Evolutionary conservation across 768 basidiomycete genomes (phyloP), one percentile per base, ranked within the genome.

Genomic region (Panaeolus papilionaceus): DNA sequence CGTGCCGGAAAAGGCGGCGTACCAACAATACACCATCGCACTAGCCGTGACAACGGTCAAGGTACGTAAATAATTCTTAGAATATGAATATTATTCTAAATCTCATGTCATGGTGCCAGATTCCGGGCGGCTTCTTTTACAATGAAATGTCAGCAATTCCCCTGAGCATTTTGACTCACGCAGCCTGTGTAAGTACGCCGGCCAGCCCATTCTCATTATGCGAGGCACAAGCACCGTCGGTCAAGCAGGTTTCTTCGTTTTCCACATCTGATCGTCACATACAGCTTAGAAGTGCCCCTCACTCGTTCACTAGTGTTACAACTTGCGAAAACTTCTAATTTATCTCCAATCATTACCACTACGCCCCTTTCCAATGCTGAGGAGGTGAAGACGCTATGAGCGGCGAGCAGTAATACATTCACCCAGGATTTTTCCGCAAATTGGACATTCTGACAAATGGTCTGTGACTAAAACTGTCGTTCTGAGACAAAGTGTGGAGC

Each of bases 331-430:
- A 63, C 79, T 37, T 78, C 80, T 3, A 81, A 80, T 0, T 83
- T 82, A 71, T 75, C 77, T 10, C 81, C 82, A 4, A 81, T 83
- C 62, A 82, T 84, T 18, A 71, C 79, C 33, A 83, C 77, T 1
- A 76, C 83, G 0, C 80, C 79, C 16, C 68, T 71, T 10, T 69
- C 74, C 14, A 76, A 82, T 42, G 61, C 74, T 42, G 66, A 72
- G 0, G 64, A 67, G 11, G 77, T 84, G 33, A 77, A 79, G 69
- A 75, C 73, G 4, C 70, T 83, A 33, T 33, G 28, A 33, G 28
- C 2, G 28, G 2, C 28, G 33, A 33, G 33, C 33, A 33, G 33
- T 33, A 5, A 33, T 33, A 33, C 33, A 33, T 33, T 33, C 33
- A 33, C 33, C 33, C 33, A 33, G 33, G 33, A 33, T 33, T 33